Conservation (phyloP, 2,329 filamentous ascomycete species). For the Ceratocystis albifundus region DNA sequence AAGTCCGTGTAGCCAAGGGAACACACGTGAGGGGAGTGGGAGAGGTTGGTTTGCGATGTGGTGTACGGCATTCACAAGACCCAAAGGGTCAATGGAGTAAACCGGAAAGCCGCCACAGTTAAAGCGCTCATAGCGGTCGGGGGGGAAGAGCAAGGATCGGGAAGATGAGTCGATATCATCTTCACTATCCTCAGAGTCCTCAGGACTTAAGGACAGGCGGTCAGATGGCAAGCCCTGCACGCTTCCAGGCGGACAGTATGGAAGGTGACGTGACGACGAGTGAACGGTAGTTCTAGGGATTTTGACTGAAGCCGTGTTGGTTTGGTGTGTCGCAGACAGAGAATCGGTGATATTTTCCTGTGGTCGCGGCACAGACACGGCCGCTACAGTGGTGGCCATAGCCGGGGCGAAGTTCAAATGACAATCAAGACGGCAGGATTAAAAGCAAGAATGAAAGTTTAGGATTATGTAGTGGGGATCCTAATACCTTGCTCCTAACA, state of each 20-base stretch:
- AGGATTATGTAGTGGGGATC: not conserved
- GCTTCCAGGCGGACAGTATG: slow-evolving; percentile 20
- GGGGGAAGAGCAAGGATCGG: slow-evolving; percentile 63
- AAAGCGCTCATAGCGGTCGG: slow-evolving; percentile 46
- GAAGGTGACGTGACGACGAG: slow-evolving; percentile 18
- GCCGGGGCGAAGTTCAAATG: not conserved
- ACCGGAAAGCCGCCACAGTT: slow-evolving; percentile 47
- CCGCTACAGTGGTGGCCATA: slow-evolving; percentile 20
- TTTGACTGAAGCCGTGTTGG: not conserved
- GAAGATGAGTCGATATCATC: slow-evolving; percentile 34
- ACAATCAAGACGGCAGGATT: not conserved
- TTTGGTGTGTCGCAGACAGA: not conserved
- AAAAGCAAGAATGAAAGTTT: not conserved
- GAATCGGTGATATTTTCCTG: slow-evolving; percentile 3
- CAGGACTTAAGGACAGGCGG: slow-evolving; percentile 32
- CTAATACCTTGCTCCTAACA: not conserved
- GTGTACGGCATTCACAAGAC: slow-evolving; percentile 62
- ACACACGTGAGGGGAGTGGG: slow-evolving; percentile 74
- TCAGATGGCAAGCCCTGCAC: not conserved
- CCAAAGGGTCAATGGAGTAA: slow-evolving; percentile 59
- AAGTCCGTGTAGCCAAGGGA: slow-evolving; percentile 91
- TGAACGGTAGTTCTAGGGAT: slow-evolving; percentile 15
- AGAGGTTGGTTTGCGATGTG: slow-evolving; percentile 67
- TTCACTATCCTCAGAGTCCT: slow-evolving; percentile 36
- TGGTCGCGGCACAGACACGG: not conserved